Base-by-base conservation (phyloP, 805 yeast genomes). In the Kazachstania kunashirensis region DNA sequence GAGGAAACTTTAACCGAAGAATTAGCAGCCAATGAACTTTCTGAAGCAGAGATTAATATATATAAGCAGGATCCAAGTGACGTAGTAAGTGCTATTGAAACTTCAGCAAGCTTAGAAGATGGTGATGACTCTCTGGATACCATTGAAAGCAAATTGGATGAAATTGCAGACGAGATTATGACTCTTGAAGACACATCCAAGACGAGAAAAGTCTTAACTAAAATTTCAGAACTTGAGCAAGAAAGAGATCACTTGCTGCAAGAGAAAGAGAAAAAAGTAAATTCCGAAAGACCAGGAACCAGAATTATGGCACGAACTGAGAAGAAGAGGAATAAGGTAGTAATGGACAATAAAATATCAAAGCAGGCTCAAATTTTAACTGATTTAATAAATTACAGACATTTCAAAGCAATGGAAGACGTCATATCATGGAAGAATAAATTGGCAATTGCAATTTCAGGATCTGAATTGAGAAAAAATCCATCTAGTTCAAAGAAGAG, bases 1-100 rank as follows among this genome's bases (percentile, higher is more conserved):
- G 75, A 70, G 43, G 31, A 50, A 2, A 63, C 61, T 33, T 42
- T 76, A 11, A 51, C 65, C 16, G 55, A 63, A 15, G 59, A 66
- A 18, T 53, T 75, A 8, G 51, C 57, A 2, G 63, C 63, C 33
- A 62, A 63, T 16, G 58, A 50, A 7, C 38, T 63, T 1, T 50
- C 62, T 4, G 63, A 57, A 7, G 38, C 53, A 2, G 73, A 66
- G 25, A 37, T 43, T 11, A 43, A 41, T 6, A 29, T 39, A n/a
- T 45, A 38, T 21, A 10, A 17, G n/a, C 16, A 18, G 38, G 20
- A 29, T 7, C 7, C 28, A 5, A 17, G 45, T 29, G 39, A 43
- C 7, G 5, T 19, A 6, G 45, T 44, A 5, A 29, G 12, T 13
- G 19, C 9, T 5, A 24, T 13, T n/a, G 25, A 18, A 9, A 19